Base-by-base conservation (phyloP, 2,329 filamentous ascomycete genomes). In the Colletotrichum sp. region DNA sequence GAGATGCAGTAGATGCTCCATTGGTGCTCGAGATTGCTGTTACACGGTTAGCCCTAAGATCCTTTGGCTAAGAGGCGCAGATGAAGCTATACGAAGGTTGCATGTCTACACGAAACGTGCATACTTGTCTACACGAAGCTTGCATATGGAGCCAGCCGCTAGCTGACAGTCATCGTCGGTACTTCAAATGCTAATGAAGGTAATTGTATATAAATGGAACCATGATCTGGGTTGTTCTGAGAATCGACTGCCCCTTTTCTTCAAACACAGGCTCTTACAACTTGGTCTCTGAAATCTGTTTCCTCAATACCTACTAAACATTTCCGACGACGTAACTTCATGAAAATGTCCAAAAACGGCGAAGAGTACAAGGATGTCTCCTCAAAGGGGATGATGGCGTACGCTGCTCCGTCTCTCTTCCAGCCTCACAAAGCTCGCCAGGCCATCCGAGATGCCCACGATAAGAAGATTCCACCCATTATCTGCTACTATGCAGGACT, bases 361-460 rank as follows among this genome's bases (percentile, higher is more conserved):
- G 52, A 76, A 32, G 73, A 76, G 28, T 73, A 73, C 55, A 76
- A 76, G 55, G 55, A 69, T 18, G 70, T 76, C 4, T 24, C 64
- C 30, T 44, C 70, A 26, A 44, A 65, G 57, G 76, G 76, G 73
- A 88, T 89, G 86, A 78, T 78, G 49, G 83, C 83, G 44, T 89
- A 88, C 77, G 81, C 83, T 52, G 86, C 84, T 7, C 85, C 87
- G 1, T 87, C 86, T 16, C 83, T 90, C 59, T 83, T 88, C 80
- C 87, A 89, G 76, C 87, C 87, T 32, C 87, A 88, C 78, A 81
- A 84, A 65, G 82, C 84, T 4, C 84, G 88, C 6, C 84, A 88
- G 28, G 87, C 88, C 34, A 83, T 89, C 66, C 83, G 83, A 9
- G 87, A 89, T 79, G 87, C 87, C 6, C 84, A 88, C 79, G 81